Evolutionary conservation across 331 rosid species (phyloP).

Genomic region (Dryas integrifolia): DNA sequence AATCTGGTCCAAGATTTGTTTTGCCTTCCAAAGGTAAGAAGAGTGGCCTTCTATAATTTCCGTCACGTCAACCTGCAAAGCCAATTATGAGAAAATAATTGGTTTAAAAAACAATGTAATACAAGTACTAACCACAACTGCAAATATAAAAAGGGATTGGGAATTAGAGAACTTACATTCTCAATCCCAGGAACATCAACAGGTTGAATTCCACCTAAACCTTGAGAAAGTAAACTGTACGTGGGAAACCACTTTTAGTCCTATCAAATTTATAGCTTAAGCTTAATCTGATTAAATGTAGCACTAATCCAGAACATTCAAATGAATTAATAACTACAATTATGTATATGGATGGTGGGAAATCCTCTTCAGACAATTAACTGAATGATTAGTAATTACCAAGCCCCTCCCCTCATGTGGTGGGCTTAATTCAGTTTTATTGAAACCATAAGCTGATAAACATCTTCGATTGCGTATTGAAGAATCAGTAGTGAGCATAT

Average conservation of each 20-base stretch:
- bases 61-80: slow-evolving; percentile 59
- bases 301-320: not conserved
- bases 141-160: not conserved
- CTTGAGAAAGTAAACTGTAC: slow-evolving; percentile 54
- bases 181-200: slow-evolving; percentile 56
- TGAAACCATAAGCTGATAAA: not conserved
- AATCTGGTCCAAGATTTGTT: slow-evolving; percentile 48
- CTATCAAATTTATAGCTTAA: not conserved
- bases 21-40: slow-evolving; percentile 67
- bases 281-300: not conserved
- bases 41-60: slow-evolving; percentile 64
- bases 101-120: slow-evolving; percentile 18
- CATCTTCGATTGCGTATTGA: too few species aligned
- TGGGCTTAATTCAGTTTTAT: not conserved
- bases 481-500: too few species aligned
- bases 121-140: not conserved
- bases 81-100: slow-evolving; percentile 6
- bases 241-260: slow-evolving; percentile 18
- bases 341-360: not conserved
- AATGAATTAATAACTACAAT: not conserved
- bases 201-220: slow-evolving; percentile 71
- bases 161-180: slow-evolving; percentile 42
- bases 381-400: not conserved
- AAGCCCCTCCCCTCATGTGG: not conserved
- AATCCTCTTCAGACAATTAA: not conserved